Evolutionary conservation across 805 yeast species (phyloP), one percentile per base, ranked within the genome.

Genomic region (Pichia membranifaciens): DNA sequence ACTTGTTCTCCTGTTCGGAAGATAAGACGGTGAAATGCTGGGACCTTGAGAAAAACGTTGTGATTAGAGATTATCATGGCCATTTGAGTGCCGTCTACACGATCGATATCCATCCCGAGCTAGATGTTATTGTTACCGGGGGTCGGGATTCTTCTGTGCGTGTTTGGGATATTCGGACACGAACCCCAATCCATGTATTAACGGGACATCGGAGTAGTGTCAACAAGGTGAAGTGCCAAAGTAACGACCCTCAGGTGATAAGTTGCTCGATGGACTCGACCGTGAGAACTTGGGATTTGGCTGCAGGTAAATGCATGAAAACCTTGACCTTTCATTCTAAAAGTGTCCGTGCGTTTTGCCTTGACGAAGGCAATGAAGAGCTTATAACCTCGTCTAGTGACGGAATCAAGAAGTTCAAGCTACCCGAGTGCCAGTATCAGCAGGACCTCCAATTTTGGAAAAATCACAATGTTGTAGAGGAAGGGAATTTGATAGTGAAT

Each of bases 11-110:
- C 13, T 90, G 93, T 21, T 85, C 96, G 38, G 98, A 93, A 60
- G 99, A 93, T 63, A 90, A 90, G 62, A 74, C 89, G 22, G 87
- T 89, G 9, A 80, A 87, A 60, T 90, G 98, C 65, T 93, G 98
- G 97, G 99, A 93, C 69, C 72, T 93, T 55, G 98, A 91, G 63
- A 78, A 81, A 58, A 87, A 90, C 57, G 79, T 79, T 55, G 79
- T 87, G 2, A 77, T 89, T 4, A 71, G 97, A 47, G 88, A 89
- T 57, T 93, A 87, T 64, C 95, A 90, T 66, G 99, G 99, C 3
- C 99, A 93, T 67, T 71, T 87, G 22, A 87, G 95, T 28, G 95
- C 96, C 4, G 87, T 93, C 2, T 88, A 87, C 58, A 73, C 95
- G 0, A 72, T 90, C 38, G 91, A 82, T 49, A 61, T 89, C 15